Base-by-base conservation (phyloP, 106 monocot genomes). In the Iris macrosiphon region DNA sequence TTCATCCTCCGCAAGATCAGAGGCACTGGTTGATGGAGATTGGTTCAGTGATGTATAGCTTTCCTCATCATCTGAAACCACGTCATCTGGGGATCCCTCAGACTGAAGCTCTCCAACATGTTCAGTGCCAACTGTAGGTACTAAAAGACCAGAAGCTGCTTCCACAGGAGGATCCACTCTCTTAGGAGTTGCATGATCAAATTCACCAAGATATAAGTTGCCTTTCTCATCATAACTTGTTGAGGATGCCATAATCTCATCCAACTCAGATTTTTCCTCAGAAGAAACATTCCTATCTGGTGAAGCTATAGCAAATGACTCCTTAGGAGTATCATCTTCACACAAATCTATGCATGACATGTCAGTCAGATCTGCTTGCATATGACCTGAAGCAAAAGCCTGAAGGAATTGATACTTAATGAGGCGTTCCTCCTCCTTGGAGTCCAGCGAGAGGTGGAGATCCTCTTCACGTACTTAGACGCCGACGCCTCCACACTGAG, bases 41-140 rank as follows among this genome's bases (percentile, higher is more conserved):
- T 17, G 7, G 19, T 66, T 63, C 9, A 23, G 21, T 26, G 71
- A 68, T 6, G 39, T 39, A 53, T 52, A 67, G 62, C 62, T 59
- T 52, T 54, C 67, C 57, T 67, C 71, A 26, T 75, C 71, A 43
- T 81, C 72, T 54, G 75, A 72, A 45, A 59, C 45, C 57, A 56
- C 39, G 67, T 66, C 58, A 39, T 58, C 45, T 23, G 51, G 25
- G 45, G 38, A 51, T 57, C 27, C 67, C 81, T 81, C 30, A 34
- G 64, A 70, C 13, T 25, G 76, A n/a, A 46, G 30, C 9, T 64
- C 59, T 33, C 45, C 42, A 28, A 51, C 62, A 27, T 45, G 49
- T 8, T 69, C 59, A 29, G 57, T 28, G 30, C 27, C 61, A 46
- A 31, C 34, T 21, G 46, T 43, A 22, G 55, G 39, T 44, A 43